These are phyloP conservation scores for Hypoxylon subgilvum DNA, from an alignment of 495 filamentous ascomycete genomes.

Conservation along the genomic window DNA sequence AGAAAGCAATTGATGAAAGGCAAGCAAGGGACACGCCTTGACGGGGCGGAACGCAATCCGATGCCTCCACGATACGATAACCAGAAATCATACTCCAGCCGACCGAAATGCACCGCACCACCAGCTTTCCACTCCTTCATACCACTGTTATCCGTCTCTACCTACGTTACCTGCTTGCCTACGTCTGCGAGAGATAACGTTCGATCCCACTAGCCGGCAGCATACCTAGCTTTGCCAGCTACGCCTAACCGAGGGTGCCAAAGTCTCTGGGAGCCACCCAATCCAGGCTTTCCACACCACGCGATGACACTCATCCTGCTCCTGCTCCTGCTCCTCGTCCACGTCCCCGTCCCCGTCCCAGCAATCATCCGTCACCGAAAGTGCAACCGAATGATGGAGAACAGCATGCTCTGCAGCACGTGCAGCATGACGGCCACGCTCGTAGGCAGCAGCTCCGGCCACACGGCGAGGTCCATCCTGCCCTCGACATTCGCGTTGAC, in stretches of 20 bases:
- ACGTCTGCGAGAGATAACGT: constrained; percentile 6
- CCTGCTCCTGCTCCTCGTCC: too few relatives aligned
- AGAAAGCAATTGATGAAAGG: constrained; percentile 13
- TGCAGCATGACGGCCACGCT: constrained; percentile 66
- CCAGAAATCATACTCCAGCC: constrained; percentile 26
- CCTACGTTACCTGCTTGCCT: too few relatives aligned
- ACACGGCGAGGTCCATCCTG: constrained; percentile 62
- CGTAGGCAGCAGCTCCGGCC: constrained; percentile 67
- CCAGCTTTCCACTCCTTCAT: background rate
- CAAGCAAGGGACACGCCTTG: constrained; percentile 23
- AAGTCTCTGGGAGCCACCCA: constrained; percentile 20
- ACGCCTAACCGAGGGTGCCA: constrained; percentile 39
- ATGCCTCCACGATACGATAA: constrained; percentile 7
- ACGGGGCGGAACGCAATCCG: constrained; percentile 18
- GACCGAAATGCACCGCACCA: constrained; percentile 24
- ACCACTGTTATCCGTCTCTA: too few relatives aligned
- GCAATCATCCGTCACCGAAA: constrained; percentile 51
- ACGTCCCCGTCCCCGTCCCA: background rate
- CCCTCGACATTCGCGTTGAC: constrained; percentile 66
- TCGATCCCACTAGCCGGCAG: constrained; percentile 20
- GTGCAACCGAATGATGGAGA: constrained; percentile 65
- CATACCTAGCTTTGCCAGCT: constrained; percentile 34
- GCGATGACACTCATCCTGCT: too few relatives aligned
- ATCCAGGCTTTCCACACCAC: constrained; percentile 33
- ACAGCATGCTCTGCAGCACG: constrained; percentile 71